Conservation (phyloP, 1,139 yeast species). For the Kurtzmaniella quercitrusa region DNA sequence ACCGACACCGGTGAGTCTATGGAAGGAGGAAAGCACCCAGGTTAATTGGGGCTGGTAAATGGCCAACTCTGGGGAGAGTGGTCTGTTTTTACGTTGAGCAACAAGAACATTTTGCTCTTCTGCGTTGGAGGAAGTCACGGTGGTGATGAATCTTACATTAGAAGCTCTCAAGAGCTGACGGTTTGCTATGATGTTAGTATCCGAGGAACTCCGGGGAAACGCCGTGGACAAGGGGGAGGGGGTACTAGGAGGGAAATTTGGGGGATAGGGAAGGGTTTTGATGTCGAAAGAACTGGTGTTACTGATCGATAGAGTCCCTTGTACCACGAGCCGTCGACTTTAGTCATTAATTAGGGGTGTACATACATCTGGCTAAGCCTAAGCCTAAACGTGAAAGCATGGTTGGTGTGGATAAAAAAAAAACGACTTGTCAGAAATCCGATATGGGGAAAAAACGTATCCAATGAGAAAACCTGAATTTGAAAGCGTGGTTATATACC, state of each 20-base stretch:
- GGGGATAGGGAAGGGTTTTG: not conserved
- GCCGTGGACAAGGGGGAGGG: not conserved
- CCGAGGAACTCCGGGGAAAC: not conserved
- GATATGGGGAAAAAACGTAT: slow-evolving; percentile 2
- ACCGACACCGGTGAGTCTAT: slow-evolving; percentile 85
- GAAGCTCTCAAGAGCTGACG: slow-evolving; percentile 10
- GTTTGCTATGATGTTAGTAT: slow-evolving; percentile 4
- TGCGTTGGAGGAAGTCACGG: slow-evolving; percentile 58
- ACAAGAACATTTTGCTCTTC: slow-evolving; percentile 68
- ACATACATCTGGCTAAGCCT: slow-evolving; percentile 18
- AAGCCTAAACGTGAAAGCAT: slow-evolving; percentile 22
- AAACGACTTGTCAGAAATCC: not conserved
- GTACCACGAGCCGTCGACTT: too few relatives aligned
- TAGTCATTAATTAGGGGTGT: too few relatives aligned
- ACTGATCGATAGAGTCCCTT: too few relatives aligned
- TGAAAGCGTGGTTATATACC: not conserved
- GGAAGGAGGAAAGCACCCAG: slow-evolving; percentile 72
- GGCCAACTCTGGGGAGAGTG: slow-evolving; percentile 84
- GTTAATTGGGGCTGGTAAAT: slow-evolving; percentile 92
- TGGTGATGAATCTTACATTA: slow-evolving; percentile 36
- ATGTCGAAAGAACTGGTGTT: too few relatives aligned
- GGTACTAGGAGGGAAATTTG: not conserved
- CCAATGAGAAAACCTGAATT: slow-evolving; percentile 8
- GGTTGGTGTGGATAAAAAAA: slow-evolving; percentile 1
- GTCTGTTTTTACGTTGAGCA: slow-evolving; percentile 84